Conservation (phyloP, 257 asterid species). For the Primulina tabacum region DNA sequence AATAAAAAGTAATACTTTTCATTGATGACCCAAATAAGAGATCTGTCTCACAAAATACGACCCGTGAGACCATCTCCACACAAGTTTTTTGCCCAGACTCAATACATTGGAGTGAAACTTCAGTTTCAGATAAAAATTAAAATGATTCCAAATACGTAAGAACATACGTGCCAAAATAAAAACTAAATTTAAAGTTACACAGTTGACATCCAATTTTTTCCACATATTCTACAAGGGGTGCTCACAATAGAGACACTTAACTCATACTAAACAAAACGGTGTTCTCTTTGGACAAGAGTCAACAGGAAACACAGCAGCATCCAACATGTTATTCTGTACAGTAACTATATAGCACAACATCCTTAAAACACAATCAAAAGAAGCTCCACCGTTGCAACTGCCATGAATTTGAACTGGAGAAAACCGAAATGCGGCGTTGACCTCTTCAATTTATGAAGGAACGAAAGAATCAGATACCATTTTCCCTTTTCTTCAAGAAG, state of each 20-base stretch:
- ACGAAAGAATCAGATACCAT: neutral
- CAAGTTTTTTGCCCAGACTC: no score
- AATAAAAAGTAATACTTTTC: no score
- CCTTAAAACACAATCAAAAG: neutral
- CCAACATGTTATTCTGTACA: neutral
- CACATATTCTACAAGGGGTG: neutral
- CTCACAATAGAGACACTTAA: neutral
- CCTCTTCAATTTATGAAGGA: neutral
- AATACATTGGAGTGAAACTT: no score
- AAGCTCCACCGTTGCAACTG: neutral
- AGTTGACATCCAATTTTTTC: neutral
- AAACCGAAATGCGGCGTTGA: neutral
- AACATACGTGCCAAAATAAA: no score
- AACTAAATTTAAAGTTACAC: neutral
- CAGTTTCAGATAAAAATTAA: no score
- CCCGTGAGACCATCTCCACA: no score
- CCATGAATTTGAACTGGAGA: neutral
- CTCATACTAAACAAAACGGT: neutral
- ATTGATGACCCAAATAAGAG: no score
- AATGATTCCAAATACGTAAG: no score
- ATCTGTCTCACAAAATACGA: no score
- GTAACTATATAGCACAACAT: neutral
- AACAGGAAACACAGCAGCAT: neutral
- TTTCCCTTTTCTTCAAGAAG: slow-evolving; percentile 39
- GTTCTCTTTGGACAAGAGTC: neutral